Evolutionary conservation across 352 stramenopile genomes (phyloP).

Genomic region (Globisporangium polare): DNA sequence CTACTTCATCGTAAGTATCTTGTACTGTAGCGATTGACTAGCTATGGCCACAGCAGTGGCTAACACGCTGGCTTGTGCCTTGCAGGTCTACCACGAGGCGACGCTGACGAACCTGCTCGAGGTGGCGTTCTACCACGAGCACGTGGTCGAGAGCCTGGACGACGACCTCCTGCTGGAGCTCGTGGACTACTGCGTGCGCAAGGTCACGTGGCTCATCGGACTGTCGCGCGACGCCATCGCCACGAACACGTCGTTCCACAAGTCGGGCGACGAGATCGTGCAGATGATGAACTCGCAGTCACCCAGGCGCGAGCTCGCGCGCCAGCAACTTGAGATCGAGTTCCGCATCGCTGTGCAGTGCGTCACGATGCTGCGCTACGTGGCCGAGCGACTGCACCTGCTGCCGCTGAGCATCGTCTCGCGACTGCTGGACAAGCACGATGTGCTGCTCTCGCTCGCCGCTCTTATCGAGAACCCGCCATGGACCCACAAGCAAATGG

Average conservation of each 20-base stretch:
- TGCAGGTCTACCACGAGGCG: conserved; percentile 87
- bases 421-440: conserved; percentile 95
- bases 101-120: conserved; percentile 87
- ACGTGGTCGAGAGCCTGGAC: conserved; percentile 83
- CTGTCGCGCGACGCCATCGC: conserved; percentile 57
- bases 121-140: conserved; percentile 88
- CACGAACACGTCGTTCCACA: conserved; percentile 65
- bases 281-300: conserved; percentile 59
- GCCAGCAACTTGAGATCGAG: conserved; percentile 82
- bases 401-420: conserved; percentile 87
- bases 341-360: conserved; percentile 83
- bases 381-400: conserved; percentile 86
- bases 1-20: conserved; percentile 84
- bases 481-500: conserved; percentile 86
- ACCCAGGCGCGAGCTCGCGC: conserved; percentile 50
- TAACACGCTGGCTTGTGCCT: background rate
- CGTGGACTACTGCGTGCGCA: conserved; percentile 92
- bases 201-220: conserved; percentile 81
- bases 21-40: too few relatives aligned
- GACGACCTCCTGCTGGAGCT: conserved; percentile 90
- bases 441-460: conserved; percentile 90
- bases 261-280: conserved; percentile 61
- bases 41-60: too few relatives aligned
- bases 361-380: conserved; percentile 87
- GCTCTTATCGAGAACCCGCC: conserved; percentile 94